Evolutionary conservation across 163 green algal species (phyloP), one percentile per base, ranked within the genome.

Genomic region (Coccomyxa subellipsoidea): DNA sequence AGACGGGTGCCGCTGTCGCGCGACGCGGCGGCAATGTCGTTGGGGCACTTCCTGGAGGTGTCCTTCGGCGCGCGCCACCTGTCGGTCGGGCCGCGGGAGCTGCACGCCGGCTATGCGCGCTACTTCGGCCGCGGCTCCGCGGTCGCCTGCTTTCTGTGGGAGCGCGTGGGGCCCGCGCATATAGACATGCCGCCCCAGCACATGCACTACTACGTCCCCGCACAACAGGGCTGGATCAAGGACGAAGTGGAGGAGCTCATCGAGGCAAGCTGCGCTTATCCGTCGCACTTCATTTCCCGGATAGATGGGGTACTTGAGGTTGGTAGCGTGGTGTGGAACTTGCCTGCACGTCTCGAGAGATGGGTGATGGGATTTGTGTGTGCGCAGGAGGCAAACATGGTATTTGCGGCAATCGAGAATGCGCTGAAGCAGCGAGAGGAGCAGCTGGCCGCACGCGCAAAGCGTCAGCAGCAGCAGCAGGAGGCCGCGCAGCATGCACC

Each of bases 101-200:
- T 95, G 59, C 89, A 96, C 75, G 47, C 78, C 6, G 89, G 92
- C 77, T 95, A 92, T 81, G 92, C 95, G 54, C 90, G 91, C 37
- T 95, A 93, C 88, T 92, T 97, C 86, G 94, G 92, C 2, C 82
- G 92, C 38, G 92, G 94, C 27, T 81, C 78, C 38, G 93, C 87
- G 7, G 88, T 96, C n/a, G 88, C 95, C 37, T 97, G 94, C 87
- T 89, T 98, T 81, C 94, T 94, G 82, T 90, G 91, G 81, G 91
- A 91, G 31, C 54, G 66, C n/a, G 66, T 73, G 47, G 23, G 79
- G 92, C 8, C 32, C 53, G 15, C 87, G 90, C 38, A 92, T 87
- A 91, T 73, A 12, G 66, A 73, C 75, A 76, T 96, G 84, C 93
- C 93, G 35, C 71, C 81, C 15, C 71, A 71, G 18, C 39, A 79